Evolutionary conservation across 768 basidiomycete genomes (phyloP), one percentile per base, ranked within the genome.

Genomic region (Macrolepiota albuminosa): DNA sequence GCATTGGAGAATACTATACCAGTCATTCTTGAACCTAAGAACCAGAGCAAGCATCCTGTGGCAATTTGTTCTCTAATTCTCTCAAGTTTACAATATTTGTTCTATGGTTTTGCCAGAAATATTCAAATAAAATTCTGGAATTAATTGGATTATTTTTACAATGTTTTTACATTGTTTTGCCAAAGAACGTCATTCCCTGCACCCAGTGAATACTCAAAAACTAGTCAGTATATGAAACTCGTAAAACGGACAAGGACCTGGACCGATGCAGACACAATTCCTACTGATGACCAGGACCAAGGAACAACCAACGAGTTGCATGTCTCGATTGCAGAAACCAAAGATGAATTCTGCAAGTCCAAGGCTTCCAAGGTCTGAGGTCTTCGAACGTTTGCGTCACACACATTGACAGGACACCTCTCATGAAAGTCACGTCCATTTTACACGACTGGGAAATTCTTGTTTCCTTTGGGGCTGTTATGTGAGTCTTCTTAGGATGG

Each of bases 381-480:
- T 55, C 10, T 13, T 56, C 7, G 5, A 9, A 40, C 18, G 11
- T 51, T 48, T 46, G 47, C 16, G 33, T 57, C n/a, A 29, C 50
- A 24, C 37, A 37, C n/a, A 52, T 40, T 45, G 14, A 50, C 45
- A 37, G 14, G 34, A 10, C 14, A 2, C 36, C 43, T 54, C 49
- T 29, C 37, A 58, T 68, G 72, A 46, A 63, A 73, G 48, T 52
- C 69, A 36, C 65, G 58, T 60, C 57, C 58, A 9, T 71, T 75
- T 56, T 73, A 71, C 60, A 65, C 67, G 7, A 71, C 63, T 14
- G 78, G 83, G 26, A 78, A 83, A 53, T 85, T 89, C 59, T 72
- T 90, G n/a, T 92, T 93, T 67, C 81, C 87, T 6, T 66, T 90
- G 3, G 91, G 90, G 34, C 75, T 93, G 63, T 78, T 89, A 60